Evolutionary conservation across 768 basidiomycete genomes (phyloP).

Genomic region (Tulasnella calospora): DNA sequence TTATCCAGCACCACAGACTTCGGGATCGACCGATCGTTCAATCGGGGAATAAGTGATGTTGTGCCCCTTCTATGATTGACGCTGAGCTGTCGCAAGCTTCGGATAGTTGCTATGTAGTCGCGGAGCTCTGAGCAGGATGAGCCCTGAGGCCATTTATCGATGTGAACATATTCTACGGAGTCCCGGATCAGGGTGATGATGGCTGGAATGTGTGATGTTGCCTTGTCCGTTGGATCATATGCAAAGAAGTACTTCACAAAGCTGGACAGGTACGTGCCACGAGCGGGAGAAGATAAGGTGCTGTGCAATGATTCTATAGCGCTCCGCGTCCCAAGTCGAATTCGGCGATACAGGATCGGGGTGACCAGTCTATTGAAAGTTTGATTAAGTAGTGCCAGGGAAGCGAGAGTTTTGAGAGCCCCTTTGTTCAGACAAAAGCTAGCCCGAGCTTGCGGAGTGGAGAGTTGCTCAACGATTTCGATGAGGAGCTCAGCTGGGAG

Average conservation of each 20-base stretch:
- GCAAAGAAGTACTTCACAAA: not conserved
- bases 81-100: not conserved
- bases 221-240: not conserved
- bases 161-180: not conserved
- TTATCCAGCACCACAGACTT: not conserved
- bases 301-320: not conserved
- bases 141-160: not conserved
- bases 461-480: not conserved
- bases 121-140: not conserved
- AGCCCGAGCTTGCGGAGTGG: not conserved
- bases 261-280: not conserved
- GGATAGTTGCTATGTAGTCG: not conserved
- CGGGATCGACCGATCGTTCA: not conserved
- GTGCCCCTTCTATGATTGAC: not conserved
- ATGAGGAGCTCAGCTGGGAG: not conserved
- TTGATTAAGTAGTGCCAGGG: not conserved
- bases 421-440: not conserved
- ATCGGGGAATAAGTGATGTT: not conserved
- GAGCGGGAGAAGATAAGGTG: not conserved
- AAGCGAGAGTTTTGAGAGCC: not conserved
- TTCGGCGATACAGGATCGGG: not conserved
- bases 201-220: not conserved
- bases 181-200: not conserved
- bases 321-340: not conserved
- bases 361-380: not conserved